Evolutionary conservation across 1,284 basidiomycete species (phyloP), one percentile per base, ranked within the genome.

Genomic region (Fistulinella cinereoalba): DNA sequence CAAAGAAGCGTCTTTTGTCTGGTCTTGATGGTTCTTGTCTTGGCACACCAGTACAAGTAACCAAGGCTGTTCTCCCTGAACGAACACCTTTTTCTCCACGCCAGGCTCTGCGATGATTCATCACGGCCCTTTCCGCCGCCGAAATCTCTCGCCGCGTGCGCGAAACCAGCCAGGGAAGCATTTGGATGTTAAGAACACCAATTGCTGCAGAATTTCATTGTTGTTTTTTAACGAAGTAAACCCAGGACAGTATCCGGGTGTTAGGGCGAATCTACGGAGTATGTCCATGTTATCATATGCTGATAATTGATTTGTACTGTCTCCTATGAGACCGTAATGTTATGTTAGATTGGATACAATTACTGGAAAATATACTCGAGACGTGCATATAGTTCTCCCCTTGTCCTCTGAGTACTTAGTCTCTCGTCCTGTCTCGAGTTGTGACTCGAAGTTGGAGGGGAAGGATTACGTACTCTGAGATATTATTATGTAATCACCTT

Each of bases 251-350:
- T 16, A 37, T 16, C n/a, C 33, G 44, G 33, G 37, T 54, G 56
- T 45, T 38, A 31, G 49, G 46, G 32, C 10, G 46, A 51, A 64
- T 44, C 28, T 46, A 52, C 21, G 34, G 46, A 58, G 39, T 50
- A 60, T 60, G 59, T 47, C 36, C 59, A 64, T 60, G 59, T 42
- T 61, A 61, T 51, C 50, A 43, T 50, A 48, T 65, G 57, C 44
- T 65, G 61, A 58, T 65, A 58, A 56, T 61, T 29, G 59, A 58
- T 65, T 61, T 61, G 63, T 61, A 64, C 48, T 38, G 51, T 64
- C 51, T 60, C 47, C 45, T 50, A 48, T 28, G 56, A 57, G 58
- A 46, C 41, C 55, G 43, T 61, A 65, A 65, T 61, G 51, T 56
- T 61, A 61, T 53, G 61, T 56, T 65, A 53, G 19, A 43, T 38